Evolutionary conservation across 352 stramenopile species (phyloP), one percentile per base, ranked within the genome.

Genomic region (Phytophthora multivora): DNA sequence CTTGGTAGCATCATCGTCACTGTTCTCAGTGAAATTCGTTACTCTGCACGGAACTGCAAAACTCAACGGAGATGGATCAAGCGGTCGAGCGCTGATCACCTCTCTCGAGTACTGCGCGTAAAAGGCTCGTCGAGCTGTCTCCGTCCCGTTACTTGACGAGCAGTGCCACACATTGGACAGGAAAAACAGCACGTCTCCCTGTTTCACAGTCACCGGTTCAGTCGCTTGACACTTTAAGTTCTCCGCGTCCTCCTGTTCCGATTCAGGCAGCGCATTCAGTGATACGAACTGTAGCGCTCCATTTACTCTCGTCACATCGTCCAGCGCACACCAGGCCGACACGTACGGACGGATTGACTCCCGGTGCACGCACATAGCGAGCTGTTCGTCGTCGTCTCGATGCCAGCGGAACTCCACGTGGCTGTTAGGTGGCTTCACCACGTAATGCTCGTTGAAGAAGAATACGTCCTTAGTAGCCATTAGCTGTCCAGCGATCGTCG

Each of bases 371-470:
- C 79, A 90, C 81, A 92, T 92, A 12, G 59, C 76, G 4, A 91
- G 76, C 45, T 92, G 83, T 53, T 92, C 82, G 28, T 89, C 79
- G 47, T 89, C 81, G 50, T 92, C 83, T 30, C 75, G 80, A 65
- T 92, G 83, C 83, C 83, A 92, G 5, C 79, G 76, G 42, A 93
- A 91, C 54, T 89, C 75, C 19, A 89, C 80, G 19, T 67, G 46
- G 1, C 77, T 78, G 9, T 66, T 49, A 5, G 81, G 71, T 3
- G 83, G 83, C 41, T 93, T 91, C 51, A 90, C 73, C 18, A 93
- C 77, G 51, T 88, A 93, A 51, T 93, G 83, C 52, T 93, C 83
- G 47, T 91, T 91, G 66, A 93, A 91, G 49, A 91, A 90, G n/a
- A 70, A 73, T 5, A 81, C 23, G 23, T 28, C 10, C 7, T 59